These are phyloP conservation scores for Eucalyptus viminalis DNA, from an alignment of 345 rosid genomes.

Conservation along the genomic window DNA sequence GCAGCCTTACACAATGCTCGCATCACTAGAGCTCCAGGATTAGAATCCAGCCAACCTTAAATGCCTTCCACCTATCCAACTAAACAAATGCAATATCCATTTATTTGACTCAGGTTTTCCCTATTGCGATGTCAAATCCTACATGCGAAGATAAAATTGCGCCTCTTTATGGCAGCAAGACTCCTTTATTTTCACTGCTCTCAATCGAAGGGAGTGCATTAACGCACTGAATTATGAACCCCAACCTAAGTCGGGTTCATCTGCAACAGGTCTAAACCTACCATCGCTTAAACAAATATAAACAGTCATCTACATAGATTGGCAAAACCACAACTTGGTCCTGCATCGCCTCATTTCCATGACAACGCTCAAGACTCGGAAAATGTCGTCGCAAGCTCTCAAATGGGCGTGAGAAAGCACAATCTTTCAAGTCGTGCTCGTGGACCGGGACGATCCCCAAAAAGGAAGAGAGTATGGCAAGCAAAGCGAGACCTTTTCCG, in stretches of 20 bases:
- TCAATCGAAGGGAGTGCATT: neutral
- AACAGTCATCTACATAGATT: neutral
- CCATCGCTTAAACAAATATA: neutral
- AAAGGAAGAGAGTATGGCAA: neutral
- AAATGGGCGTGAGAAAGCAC: neutral
- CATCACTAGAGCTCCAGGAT: neutral
- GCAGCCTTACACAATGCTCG: neutral
- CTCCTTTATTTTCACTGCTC: neutral
- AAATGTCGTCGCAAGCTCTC: neutral
- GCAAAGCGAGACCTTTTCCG: constrained; percentile 54
- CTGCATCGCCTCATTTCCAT: neutral
- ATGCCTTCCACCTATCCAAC: neutral
- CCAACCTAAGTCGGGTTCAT: neutral
- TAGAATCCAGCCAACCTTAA: neutral
- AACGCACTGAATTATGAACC: neutral
- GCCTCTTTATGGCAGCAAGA: neutral
- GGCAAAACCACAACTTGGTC: neutral
- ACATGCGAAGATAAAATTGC: neutral
- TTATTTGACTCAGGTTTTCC: neutral
- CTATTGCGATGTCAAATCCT: neutral
- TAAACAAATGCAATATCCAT: neutral
- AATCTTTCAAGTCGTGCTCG: neutral
- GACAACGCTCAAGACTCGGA: neutral
- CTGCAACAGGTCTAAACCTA: neutral
- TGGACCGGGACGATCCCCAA: neutral